A percentile compares a stretch with the other conserved stretches of the same genome.
Evolutionary conservation across 1,284 basidiomycete genomes (phyloP).

Genomic region (Cutaneotrichosporon sp.): DNA sequence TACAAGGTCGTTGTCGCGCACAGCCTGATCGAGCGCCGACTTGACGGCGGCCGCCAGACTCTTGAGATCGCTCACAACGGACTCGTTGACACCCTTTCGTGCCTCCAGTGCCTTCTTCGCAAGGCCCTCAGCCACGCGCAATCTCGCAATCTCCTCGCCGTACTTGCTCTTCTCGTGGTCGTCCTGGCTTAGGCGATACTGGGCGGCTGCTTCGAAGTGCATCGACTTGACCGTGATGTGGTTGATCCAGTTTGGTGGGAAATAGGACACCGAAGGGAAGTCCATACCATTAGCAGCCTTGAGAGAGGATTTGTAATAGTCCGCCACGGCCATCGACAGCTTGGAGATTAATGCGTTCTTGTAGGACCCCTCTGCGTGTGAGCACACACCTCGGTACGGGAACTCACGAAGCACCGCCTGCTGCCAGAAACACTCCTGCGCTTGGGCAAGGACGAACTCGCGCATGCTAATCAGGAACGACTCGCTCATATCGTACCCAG

Average conservation of each 20-base stretch:
- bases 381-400: conserved; percentile 1
- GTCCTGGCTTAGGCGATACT: conserved; percentile 82
- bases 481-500: conserved; percentile 59
- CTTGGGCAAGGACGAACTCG: conserved; percentile 82
- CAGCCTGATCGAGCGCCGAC: conserved; percentile 58
- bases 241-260: conserved; percentile 67
- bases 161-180: conserved; percentile 84
- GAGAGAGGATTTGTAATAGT: conserved; percentile 61
- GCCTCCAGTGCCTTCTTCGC: conserved; percentile 69
- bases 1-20: conserved; percentile 91
- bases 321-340: conserved; percentile 70
- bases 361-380: conserved; percentile 57
- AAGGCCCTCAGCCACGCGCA: conserved; percentile 61
- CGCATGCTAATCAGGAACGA: conserved; percentile 63
- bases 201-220: conserved; percentile 87
- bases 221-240: conserved; percentile 77
- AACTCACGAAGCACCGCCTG: conserved; percentile 72
- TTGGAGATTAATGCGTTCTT: conserved; percentile 84
- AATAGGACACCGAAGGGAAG: conserved; percentile 43
- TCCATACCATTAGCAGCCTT: conserved; percentile 55
- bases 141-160: conserved; percentile 72
- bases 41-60: conserved; percentile 63
- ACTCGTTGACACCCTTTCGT: conserved; percentile 59
- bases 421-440: conserved; percentile 97
- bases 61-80: conserved; percentile 70